Evolutionary conservation across 768 basidiomycete species (phyloP).

Genomic region (Calocybe gangraenosa): DNA sequence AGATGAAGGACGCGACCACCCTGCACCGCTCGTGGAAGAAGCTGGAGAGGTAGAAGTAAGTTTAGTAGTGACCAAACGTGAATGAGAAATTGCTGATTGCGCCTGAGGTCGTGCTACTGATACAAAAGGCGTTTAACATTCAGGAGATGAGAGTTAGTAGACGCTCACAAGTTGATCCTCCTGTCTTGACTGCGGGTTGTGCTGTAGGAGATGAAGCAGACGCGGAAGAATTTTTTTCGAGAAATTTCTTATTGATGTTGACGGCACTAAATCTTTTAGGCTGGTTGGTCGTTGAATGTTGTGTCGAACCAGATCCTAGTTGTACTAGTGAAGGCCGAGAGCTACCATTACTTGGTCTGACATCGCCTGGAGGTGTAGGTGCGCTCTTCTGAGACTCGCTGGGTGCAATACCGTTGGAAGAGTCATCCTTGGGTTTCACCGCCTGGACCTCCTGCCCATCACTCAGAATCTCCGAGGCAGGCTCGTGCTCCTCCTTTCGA

Average conservation of each 20-base stretch:
- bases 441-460: slow-evolving; percentile 19
- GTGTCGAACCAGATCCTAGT: slow-evolving; percentile 33
- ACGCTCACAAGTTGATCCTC: slow-evolving; percentile 49
- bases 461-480: slow-evolving; percentile 24
- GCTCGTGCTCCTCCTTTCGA: slow-evolving; percentile 32
- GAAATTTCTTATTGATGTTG: slow-evolving; percentile 95
- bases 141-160: background rate
- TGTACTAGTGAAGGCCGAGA: slow-evolving; percentile 44
- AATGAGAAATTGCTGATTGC: slow-evolving; percentile 57
- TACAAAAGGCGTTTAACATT: slow-evolving; percentile 13
- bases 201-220: slow-evolving; percentile 43
- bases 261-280: slow-evolving; percentile 86
- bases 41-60: slow-evolving; percentile 65
- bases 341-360: slow-evolving; percentile 23
- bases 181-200: slow-evolving; percentile 44
- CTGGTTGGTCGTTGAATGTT: slow-evolving; percentile 35
- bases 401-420: slow-evolving; percentile 5
- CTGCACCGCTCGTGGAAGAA: slow-evolving; percentile 54
- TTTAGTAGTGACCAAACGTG: slow-evolving; percentile 83
- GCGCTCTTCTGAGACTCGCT: slow-evolving; percentile 18
- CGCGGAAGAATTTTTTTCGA: slow-evolving; percentile 79
- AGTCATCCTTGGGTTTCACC: slow-evolving; percentile 9
- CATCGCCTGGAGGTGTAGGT: slow-evolving; percentile 14
- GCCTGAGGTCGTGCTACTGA: slow-evolving; percentile 53
- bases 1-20: slow-evolving; percentile 80